Evolutionary conservation across 83 land plant species (phyloP).

Genomic region (Picea engelmannii): DNA sequence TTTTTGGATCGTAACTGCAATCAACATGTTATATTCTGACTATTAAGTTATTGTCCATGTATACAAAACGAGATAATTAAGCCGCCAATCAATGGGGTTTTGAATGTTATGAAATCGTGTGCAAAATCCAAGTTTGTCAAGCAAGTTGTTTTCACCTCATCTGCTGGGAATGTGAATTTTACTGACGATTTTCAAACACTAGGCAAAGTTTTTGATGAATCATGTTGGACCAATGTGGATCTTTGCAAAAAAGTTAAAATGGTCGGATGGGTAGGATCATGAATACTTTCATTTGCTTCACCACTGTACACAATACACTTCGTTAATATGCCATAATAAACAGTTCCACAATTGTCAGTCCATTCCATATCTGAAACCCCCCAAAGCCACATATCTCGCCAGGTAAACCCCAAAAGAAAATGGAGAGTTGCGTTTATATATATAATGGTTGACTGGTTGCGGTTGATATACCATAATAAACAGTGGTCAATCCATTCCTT

Average conservation of each 20-base stretch:
- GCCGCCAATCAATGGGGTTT: too few species aligned
- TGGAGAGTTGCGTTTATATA: too few species aligned
- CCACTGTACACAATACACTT: not conserved
- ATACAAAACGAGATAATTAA: too few species aligned
- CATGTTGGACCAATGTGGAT: not conserved
- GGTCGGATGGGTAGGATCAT: constrained; percentile 11
- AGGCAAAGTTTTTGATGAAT: constrained; percentile 13
- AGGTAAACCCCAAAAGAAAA: too few species aligned
- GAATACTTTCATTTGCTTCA: not conserved
- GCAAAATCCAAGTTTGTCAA: not conserved
- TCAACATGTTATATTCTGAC: too few species aligned
- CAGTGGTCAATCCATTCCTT: too few species aligned
- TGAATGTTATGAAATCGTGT: constrained; percentile 19
- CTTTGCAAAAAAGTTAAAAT: constrained; percentile 4
- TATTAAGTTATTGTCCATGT: not conserved
- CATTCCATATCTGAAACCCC: too few species aligned
- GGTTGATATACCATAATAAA: too few species aligned
- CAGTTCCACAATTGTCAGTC: too few species aligned
- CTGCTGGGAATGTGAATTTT: constrained; percentile 13
- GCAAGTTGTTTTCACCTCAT: constrained; percentile 41
- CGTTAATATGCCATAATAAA: not conserved
- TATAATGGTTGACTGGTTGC: too few species aligned
- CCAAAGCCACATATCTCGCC: too few species aligned
- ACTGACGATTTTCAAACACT: not conserved
- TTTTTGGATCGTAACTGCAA: too few species aligned